A percentile compares a stretch with the other conserved stretches of the same genome.
phyloP scores from a whole-genome alignment of 108 stramenopile genomes.

The Cyclotella kingstonii region DNA sequence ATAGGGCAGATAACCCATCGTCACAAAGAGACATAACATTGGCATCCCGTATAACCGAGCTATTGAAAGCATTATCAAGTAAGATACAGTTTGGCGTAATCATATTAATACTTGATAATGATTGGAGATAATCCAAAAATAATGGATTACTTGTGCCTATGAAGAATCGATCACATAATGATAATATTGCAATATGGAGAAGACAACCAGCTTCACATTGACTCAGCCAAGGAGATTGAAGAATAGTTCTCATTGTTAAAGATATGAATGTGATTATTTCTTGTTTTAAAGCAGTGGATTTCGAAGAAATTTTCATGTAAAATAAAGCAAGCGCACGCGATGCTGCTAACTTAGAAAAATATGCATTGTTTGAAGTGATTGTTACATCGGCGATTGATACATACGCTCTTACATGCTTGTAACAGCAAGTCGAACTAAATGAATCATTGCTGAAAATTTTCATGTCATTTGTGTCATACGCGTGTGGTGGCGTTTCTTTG shows the following conservation, averaged over 20 bases:
- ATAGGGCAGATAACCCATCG: conserved; percentile 10
- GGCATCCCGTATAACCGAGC: conserved; percentile 11
- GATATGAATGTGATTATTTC: conserved; percentile 10
- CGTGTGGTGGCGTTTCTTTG: not conserved
- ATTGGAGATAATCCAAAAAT: conserved; percentile 13
- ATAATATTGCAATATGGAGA: conserved; percentile 21
- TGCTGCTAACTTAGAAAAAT: conserved; percentile 12
- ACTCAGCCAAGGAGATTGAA: conserved; percentile 47
- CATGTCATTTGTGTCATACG: not conserved
- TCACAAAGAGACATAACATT: conserved; percentile 25
- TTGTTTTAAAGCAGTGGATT: not conserved
- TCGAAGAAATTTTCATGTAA: conserved; percentile 13
- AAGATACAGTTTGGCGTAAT: conserved; percentile 9
- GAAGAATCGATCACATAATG: not conserved
- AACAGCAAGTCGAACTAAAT: too few species aligned
- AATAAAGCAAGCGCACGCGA: conserved; percentile 19
- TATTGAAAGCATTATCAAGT: conserved; percentile 4
- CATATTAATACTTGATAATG: conserved; percentile 1
- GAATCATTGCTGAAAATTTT: too few species aligned
- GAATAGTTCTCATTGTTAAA: conserved; percentile 14
- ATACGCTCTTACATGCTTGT: not conserved
- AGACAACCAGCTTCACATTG: conserved; percentile 50
- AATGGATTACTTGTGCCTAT: not conserved
- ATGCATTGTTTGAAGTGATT: too few species aligned
- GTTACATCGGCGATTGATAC: not conserved